Evolutionary conservation across 345 rosid genomes (phyloP), one percentile per base, ranked within the genome.

Genomic region (Brassica nigra): DNA sequence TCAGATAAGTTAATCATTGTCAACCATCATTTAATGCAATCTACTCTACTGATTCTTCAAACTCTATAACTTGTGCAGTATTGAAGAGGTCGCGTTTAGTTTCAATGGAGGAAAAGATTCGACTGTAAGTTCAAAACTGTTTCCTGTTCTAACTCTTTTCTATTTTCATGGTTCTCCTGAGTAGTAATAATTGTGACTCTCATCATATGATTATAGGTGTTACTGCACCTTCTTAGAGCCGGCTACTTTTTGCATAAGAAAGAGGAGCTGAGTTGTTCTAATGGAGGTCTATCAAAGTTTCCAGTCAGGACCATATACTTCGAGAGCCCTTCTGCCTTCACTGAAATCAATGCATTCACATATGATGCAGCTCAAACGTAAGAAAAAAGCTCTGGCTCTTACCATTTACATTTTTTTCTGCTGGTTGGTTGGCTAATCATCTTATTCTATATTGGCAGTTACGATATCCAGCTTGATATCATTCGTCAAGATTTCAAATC

Each of bases 21-120:
- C 62, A 68, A 33, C 8, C 27, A 44, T 74, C 27, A 59, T 27
- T 66, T 6, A 33, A 34, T 62, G 71, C 34, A 6, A 52, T 58
- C 74, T 34, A 73, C 68, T 62, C 27, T 44, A 31, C 64, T 80
- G 73, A 80, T 61, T 71, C 70, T 74, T 77, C 69, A 42, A 85
- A 70, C 64, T 77, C 11, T 76, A 75, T 6, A 23, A 76, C 23
- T 76, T 76, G 10, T 77, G 80, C 89, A 95, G 99, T 62, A 84
- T 78, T 62, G 98, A 93, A 85, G 99, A 95, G 91, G 91, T 93
- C 73, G 93, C 99, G 37, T 93, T 95, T 84, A 95, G 99, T 82
- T 95, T 95, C 83, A 95, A 95, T 81, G 99, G 99, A 76, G 99
- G 99, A 76, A 95, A 95, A 78, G 99, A 95, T 84, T 93, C 98